These are phyloP conservation scores for Geotrichum europaeum DNA, from an alignment of 1,139 yeast species.

Conservation along the genomic window DNA sequence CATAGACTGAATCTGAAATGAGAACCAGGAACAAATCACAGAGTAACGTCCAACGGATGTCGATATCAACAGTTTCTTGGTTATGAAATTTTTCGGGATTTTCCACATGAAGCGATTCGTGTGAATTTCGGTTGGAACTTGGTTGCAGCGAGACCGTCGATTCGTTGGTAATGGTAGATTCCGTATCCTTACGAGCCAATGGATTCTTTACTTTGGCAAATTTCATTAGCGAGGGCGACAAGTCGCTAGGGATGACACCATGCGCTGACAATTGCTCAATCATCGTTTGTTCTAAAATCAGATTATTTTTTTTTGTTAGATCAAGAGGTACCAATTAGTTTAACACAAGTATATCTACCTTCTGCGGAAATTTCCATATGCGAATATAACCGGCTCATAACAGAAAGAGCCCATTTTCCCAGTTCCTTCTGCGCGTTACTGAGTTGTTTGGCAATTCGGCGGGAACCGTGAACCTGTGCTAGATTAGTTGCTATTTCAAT, in stretches of 20 bases:
- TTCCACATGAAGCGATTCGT: slow-evolving; percentile 23
- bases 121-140: slow-evolving; percentile 3
- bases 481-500: slow-evolving; percentile 78
- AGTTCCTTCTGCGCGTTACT: slow-evolving; percentile 71
- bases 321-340: not conserved
- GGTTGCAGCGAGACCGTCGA: not conserved
- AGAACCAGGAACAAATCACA: slow-evolving; percentile 83
- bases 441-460: slow-evolving; percentile 45
- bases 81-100: slow-evolving; percentile 37
- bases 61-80: slow-evolving; percentile 49
- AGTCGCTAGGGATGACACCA: slow-evolving; percentile 69
- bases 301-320: slow-evolving; percentile 1
- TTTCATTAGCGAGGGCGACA: slow-evolving; percentile 46
- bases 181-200: slow-evolving; percentile 16
- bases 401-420: slow-evolving; percentile 78
- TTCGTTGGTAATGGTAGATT: slow-evolving; percentile 1
- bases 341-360: slow-evolving; percentile 15
- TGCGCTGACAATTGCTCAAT: slow-evolving; percentile 80
- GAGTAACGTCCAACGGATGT: slow-evolving; percentile 85
- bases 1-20: slow-evolving; percentile 81
- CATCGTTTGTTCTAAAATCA: slow-evolving; percentile 60
- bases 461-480: slow-evolving; percentile 53
- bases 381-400: slow-evolving; percentile 66
- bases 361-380: slow-evolving; percentile 70
- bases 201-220: slow-evolving; percentile 31